A percentile compares a stretch with the other conserved stretches of the same genome.
Evolutionary conservation across 129 eudicot species (phyloP).

Genomic region (Centaurea solstitialis): DNA sequence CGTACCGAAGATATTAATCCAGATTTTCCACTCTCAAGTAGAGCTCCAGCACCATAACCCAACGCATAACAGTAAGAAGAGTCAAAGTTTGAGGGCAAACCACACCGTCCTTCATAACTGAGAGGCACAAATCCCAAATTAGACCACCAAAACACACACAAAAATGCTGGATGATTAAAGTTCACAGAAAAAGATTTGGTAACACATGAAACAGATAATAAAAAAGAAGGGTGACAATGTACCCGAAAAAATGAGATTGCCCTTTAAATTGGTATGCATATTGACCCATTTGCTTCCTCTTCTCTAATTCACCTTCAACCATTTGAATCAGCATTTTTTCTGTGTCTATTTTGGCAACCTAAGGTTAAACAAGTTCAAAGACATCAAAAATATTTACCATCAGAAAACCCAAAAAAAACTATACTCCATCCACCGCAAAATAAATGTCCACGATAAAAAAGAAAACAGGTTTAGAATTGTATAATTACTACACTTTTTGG

Average conservation of each 20-base stretch:
- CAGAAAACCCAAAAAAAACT: background rate
- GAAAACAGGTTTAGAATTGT: background rate
- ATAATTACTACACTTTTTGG: background rate
- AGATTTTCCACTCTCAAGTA: constrained; percentile 71
- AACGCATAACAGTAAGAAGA: constrained; percentile 75
- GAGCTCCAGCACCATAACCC: constrained; percentile 84
- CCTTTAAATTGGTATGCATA: constrained; percentile 56
- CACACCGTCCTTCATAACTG: constrained; percentile 87
- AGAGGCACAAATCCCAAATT: background rate
- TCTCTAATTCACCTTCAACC: constrained; percentile 80
- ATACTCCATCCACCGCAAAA: background rate
- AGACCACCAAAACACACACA: background rate
- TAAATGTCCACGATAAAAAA: background rate
- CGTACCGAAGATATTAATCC: constrained; percentile 80
- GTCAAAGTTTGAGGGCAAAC: constrained; percentile 80
- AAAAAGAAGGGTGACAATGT: background rate
- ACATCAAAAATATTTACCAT: background rate
- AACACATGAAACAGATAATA: background rate
- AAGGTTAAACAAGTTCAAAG: constrained; percentile 10
- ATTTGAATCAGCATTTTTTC: constrained; percentile 86
- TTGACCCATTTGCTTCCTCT: constrained; percentile 52
- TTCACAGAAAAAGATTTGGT: background rate
- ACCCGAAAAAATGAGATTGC: constrained; percentile 78
- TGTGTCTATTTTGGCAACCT: constrained; percentile 90
- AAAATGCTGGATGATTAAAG: background rate